Conservation (phyloP, 148 eudicot genomes). For the Fagopyrum homotropicum region DNA sequence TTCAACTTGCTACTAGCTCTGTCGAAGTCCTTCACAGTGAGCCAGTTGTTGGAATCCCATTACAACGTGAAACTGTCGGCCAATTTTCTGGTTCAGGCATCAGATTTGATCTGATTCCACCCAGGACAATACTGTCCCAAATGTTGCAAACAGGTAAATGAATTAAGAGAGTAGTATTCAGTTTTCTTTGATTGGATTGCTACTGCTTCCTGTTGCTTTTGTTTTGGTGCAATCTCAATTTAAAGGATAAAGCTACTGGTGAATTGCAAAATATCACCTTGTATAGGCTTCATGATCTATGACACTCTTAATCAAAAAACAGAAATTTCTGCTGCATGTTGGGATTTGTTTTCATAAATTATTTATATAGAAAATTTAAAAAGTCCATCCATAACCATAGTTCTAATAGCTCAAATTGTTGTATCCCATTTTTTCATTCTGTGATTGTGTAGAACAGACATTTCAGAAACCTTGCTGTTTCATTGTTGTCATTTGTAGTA, state of each 20-base stretch:
- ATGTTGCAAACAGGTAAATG: conserved; percentile 24
- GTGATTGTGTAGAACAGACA: not conserved
- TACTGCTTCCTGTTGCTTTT: not conserved
- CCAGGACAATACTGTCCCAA: conserved; percentile 15
- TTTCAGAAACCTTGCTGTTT: not conserved
- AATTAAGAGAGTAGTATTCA: not conserved
- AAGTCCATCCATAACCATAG: not conserved
- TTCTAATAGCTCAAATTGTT: not conserved
- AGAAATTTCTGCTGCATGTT: not conserved
- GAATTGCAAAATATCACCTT: not conserved
- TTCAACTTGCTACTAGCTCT: conserved; percentile 84
- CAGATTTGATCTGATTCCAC: conserved; percentile 17
- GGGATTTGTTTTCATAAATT: not conserved
- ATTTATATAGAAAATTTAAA: not conserved
- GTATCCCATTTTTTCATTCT: not conserved
- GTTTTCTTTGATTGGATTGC: not conserved
- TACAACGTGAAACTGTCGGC: conserved; percentile 30
- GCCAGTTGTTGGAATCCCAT: conserved; percentile 30
- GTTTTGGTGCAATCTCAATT: not conserved
- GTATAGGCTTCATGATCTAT: not conserved
- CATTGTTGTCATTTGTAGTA: not conserved
- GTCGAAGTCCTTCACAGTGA: conserved; percentile 37
- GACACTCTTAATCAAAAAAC: not conserved
- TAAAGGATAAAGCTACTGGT: not conserved
- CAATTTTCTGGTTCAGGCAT: conserved; percentile 34